These are phyloP conservation scores for Globisporangium solare DNA, from an alignment of 352 stramenopile species.

Conservation along the genomic window DNA sequence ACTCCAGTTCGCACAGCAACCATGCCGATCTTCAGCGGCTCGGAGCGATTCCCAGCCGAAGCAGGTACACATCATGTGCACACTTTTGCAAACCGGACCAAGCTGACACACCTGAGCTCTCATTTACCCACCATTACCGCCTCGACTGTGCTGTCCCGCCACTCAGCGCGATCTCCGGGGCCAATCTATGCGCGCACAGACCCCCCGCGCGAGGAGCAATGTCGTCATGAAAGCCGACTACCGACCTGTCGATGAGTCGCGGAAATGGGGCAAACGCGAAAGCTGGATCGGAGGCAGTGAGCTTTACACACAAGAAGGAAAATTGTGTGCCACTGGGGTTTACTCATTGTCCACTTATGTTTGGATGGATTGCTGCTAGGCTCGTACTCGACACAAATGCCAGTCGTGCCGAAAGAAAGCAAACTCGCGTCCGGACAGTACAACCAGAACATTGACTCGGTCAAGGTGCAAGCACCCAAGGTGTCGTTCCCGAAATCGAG, in stretches of 20 bases:
- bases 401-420: slow-evolving; percentile 59
- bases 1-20: too few species aligned
- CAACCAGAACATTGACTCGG: slow-evolving; percentile 56
- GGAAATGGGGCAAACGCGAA: slow-evolving; percentile 71
- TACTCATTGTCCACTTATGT: background rate
- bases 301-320: too few species aligned
- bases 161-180: slow-evolving; percentile 52
- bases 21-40: slow-evolving; percentile 81
- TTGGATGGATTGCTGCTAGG: slow-evolving; percentile 10
- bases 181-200: slow-evolving; percentile 69
- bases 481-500: slow-evolving; percentile 76
- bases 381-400: slow-evolving; percentile 43
- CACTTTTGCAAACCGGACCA: too few species aligned
- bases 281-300: slow-evolving; percentile 62
- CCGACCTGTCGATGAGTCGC: slow-evolving; percentile 54
- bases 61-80: slow-evolving; percentile 23
- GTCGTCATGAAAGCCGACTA: slow-evolving; percentile 76
- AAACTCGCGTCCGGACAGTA: slow-evolving; percentile 64
- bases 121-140: too few species aligned
- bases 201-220: slow-evolving; percentile 44
- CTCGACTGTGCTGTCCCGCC: too few species aligned
- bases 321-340: background rate
- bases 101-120: too few species aligned
- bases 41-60: slow-evolving; percentile 70
- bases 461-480: slow-evolving; percentile 57